phyloP scores from a whole-genome alignment of 2,329 filamentous ascomycete species.

The Aspergillus piperis region DNA sequence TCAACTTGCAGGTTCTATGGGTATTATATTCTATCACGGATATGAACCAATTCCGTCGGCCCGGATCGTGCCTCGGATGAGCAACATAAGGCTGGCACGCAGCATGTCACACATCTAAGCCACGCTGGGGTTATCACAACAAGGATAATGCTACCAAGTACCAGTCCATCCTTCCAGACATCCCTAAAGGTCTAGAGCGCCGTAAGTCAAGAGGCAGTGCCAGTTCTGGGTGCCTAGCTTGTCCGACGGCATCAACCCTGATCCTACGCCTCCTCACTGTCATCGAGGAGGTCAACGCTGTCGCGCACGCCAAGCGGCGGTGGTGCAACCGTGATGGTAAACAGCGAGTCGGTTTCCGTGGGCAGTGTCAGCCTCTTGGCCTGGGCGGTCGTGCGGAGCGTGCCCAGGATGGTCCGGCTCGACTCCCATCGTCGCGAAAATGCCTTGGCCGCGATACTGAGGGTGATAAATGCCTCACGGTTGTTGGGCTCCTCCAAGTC shows the following conservation, averaged over 20 bases:
- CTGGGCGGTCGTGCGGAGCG: conserved; percentile 24
- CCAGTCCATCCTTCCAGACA: background rate
- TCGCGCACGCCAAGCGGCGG: background rate
- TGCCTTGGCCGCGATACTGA: conserved; percentile 25
- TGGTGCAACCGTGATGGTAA: conserved; percentile 10
- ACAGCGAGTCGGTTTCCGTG: conserved; percentile 24
- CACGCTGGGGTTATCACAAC: too few relatives aligned
- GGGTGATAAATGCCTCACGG: conserved; percentile 28
- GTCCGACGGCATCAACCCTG: background rate
- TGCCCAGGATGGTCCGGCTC: conserved; percentile 8
- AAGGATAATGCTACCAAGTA: background rate
- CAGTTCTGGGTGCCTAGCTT: background rate
- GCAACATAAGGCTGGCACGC: too few relatives aligned
- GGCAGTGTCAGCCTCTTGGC: conserved; percentile 23
- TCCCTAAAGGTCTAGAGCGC: background rate
- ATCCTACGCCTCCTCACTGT: background rate
- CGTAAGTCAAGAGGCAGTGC: background rate
- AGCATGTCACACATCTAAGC: too few relatives aligned
- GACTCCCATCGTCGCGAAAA: conserved; percentile 28
- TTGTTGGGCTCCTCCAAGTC: conserved; percentile 24
- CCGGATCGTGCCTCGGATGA: too few relatives aligned
- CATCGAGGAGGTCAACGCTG: background rate
- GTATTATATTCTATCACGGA: too few relatives aligned
- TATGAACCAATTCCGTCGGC: too few relatives aligned
- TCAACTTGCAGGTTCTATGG: too few relatives aligned